These are phyloP conservation scores for Rubia tinctorum DNA, from an alignment of 305 asterid species.

Conservation along the genomic window DNA sequence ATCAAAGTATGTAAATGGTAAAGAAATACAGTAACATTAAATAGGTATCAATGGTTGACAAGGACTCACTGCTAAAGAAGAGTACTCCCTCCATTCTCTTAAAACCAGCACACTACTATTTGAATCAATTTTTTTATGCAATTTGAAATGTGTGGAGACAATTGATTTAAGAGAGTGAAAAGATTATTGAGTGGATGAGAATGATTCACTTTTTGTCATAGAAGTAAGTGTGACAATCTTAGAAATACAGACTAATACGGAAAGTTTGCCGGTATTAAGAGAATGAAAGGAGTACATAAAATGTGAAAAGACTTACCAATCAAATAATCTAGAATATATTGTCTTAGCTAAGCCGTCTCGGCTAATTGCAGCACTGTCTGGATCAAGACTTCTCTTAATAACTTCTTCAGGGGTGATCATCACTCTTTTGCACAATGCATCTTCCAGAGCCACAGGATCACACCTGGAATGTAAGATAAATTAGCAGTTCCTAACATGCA, in stretches of 20 bases:
- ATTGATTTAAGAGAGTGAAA: too few species aligned
- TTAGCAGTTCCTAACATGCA: constrained; percentile 28
- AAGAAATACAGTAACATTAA: background rate
- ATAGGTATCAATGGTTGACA: background rate
- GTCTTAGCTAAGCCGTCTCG: constrained; percentile 98
- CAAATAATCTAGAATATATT: constrained; percentile 88
- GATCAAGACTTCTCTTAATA: constrained; percentile 97
- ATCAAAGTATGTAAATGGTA: constrained; percentile 10
- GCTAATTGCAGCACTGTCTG: constrained; percentile 86
- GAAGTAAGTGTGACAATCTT: too few species aligned
- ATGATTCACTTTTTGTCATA: too few species aligned
- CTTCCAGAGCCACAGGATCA: constrained; percentile 81
- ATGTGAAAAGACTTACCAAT: constrained; percentile 57
- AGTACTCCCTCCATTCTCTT: too few species aligned
- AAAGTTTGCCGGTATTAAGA: too few species aligned
- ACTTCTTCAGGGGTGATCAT: constrained; percentile 99
- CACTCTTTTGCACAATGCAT: constrained; percentile 96
- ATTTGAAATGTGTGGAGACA: too few species aligned
- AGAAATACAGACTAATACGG: too few species aligned
- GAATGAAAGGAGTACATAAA: constrained; percentile 4
- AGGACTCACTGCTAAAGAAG: constrained; percentile 13
- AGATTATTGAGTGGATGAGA: too few species aligned
- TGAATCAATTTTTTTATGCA: too few species aligned
- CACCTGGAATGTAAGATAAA: constrained; percentile 56
- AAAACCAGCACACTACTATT: too few species aligned